Percentiles rank a stretch among this genome's conserved stretches.
Evolutionary conservation across 352 stramenopile species (phyloP).

Genomic region (Globisporangium cederbergense): DNA sequence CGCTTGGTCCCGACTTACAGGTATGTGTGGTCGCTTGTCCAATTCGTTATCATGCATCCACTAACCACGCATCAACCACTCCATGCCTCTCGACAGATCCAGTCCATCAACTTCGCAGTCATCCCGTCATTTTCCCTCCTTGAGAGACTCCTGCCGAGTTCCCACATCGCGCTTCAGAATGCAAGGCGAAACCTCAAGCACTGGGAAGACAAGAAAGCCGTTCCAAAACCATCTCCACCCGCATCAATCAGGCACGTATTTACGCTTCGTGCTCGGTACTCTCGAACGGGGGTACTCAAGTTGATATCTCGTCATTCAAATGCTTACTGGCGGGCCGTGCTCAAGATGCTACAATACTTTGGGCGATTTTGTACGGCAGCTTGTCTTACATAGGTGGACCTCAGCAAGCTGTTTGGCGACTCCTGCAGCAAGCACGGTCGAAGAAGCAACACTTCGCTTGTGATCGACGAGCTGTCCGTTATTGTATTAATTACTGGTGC

Average conservation of each 20-base stretch:
- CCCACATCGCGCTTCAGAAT: constrained; percentile 12
- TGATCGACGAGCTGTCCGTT: neutral
- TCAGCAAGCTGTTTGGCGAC: neutral
- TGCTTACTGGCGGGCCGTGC: neutral
- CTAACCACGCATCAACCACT: neutral
- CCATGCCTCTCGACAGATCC: constrained; percentile 15
- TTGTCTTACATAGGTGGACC: neutral
- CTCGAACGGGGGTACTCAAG: neutral
- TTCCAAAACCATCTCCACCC: neutral
- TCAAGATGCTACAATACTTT: neutral
- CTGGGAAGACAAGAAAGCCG: constrained; percentile 13
- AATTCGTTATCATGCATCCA: neutral
- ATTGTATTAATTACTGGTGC: neutral
- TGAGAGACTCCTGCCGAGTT: constrained; percentile 14
- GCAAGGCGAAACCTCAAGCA: constrained; percentile 16
- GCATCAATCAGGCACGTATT: too few species aligned
- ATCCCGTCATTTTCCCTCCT: constrained; percentile 26
- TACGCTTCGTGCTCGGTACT: neutral
- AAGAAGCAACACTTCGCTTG: neutral
- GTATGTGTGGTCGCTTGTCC: neutral
- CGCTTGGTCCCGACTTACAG: constrained; percentile 23
- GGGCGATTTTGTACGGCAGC: neutral
- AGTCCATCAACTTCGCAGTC: constrained; percentile 27
- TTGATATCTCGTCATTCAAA: neutral
- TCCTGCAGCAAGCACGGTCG: neutral